Evolutionary conservation across 1,284 basidiomycete genomes (phyloP), one percentile per base, ranked within the genome.

Genomic region (Ceratobasidium sp.): DNA sequence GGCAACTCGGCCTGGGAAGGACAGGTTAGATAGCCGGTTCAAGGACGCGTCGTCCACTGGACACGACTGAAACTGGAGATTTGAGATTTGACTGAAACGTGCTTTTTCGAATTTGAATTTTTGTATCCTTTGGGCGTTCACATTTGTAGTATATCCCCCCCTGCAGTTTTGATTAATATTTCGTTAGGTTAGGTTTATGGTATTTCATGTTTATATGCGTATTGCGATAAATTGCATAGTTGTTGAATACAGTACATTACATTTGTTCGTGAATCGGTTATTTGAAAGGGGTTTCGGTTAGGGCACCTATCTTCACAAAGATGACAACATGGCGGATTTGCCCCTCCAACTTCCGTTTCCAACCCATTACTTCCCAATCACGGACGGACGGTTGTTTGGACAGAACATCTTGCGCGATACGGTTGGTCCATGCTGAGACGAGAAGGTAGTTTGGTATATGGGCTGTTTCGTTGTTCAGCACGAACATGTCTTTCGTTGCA

Each of bases 21-120:
- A 33, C 6, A 17, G 51, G 1, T 44, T 53, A 14, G 66, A 69
- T 5, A 69, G 66, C 29, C 51, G 51, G 22, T 69, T 51, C 53
- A 69, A 69, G 41, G 66, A 69, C 27, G n/a, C 47, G 36, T 41
- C 47, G 17, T 47, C 36, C 2, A 51, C 44, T 24, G 53, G 66
- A 22, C 29, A 33, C 31, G 64, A 36, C 6, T 66, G 22, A 51
- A 5, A 50, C 22, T 60, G 33, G 24, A 7, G 44, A 3, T 60
- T 60, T 44, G n/a, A 41, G 44, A 17, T 41, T 36, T n/a, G 59
- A 60, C 24, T 60, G 24, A 24, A 22, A n/a, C 24, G 22, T 8
- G 24, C 33, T 5, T 60, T n/a, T 44, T 3, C 6, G 19, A 17
- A 60, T 7, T 45, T 45, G 36, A 31, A 60, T 24, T 19, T 33